Base-by-base conservation (phyloP, 331 rosid species). In the Stylosanthes scabra region DNA sequence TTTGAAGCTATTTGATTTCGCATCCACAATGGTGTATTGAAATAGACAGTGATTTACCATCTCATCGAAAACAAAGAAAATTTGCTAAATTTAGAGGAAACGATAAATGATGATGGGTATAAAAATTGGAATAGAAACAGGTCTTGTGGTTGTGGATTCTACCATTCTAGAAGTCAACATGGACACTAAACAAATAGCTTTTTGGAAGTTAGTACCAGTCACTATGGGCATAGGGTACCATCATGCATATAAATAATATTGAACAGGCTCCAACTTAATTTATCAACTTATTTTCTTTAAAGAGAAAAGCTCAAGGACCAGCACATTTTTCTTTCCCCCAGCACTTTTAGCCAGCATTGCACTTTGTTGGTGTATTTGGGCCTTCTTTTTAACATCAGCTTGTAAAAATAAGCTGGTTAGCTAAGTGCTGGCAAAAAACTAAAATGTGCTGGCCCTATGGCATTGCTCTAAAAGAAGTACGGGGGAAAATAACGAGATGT, bases 21-120 rank as follows among this genome's bases (percentile, higher is more conserved):
- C n/a, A 51, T 54, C 49, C 57, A 6, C 14, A 31, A 25, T 9
- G 66, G 4, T 60, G n/a, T 28, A 47, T 8, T 9, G 50, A 47
- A 67, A 74, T 50, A 52, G 47, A 59, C 56, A 16, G 34, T 41
- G 65, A 51, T 66, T 80, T 62, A 44, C 45, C 14, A 68, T 54
- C 57, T 61, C 16, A 13, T 54, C 29, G 52, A 68, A 67, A 70
- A 59, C 37, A 54, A 10, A 7, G 60, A 45, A 59, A 59, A 3
- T 6, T n/a, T 9, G 20, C 8, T n/a, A 13, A 10, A 72, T 49
- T 28, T 67, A 51, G 29, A 59, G 25, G 62, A 59, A 79, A 42
- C 59, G 29, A 42, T 12, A 55, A 29, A 42, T 12, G 45, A 42
- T 42, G 49, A 70, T 8, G 42, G 54, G 45, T 34, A 69, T 49